Base-by-base conservation (phyloP, 2,329 filamentous ascomycete genomes). In the Boeremia exigua region DNA sequence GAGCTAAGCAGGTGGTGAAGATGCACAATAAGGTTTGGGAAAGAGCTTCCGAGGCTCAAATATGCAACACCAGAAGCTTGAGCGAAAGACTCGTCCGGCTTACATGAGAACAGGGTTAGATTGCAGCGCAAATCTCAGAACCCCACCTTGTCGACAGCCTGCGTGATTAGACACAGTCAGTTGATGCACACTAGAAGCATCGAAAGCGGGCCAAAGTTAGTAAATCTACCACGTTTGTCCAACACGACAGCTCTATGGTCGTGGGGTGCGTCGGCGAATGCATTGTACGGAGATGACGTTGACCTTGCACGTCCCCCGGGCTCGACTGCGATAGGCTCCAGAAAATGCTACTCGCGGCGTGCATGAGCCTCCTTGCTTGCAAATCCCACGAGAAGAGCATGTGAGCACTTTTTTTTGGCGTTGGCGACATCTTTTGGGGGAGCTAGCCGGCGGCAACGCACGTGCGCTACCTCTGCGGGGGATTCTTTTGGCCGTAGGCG, bases 141-240 rank as follows among this genome's bases (percentile, higher is more conserved):
- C 57, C 43, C 58, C 68, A 60, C 54, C 61, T 58, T 48, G 51
- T 36, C 39, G 34, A 40, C 54, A 45, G 51, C 60, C 57, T 59
- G 53, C 39, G 46, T 59, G 46, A 47, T 37, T 53, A 59, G 57
- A 59, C 61, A 54, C 42, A 52, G 38, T 48, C 52, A 53, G 50
- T 53, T 54, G 43, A 56, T 30, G 47, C 52, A 44, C 60, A 47
- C 60, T 64, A 63, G 61, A 58, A 62, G 27, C 51, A 49, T 58
- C 53, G 30, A 39, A 55, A 60, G 62, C 59, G 60, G 61, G 61
- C 55, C 58, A 59, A 28, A 49, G 30, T 55, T 57, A 54, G 60
- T 42, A 60, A 56, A 61, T 54, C 43, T 52, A 56, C 63, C 67
- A 72, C 67, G 65, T 69, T 67, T 50, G 55, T 57, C 45, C 60